Conservation (phyloP, 148 eudicot species). For the Arbutus unedo region DNA sequence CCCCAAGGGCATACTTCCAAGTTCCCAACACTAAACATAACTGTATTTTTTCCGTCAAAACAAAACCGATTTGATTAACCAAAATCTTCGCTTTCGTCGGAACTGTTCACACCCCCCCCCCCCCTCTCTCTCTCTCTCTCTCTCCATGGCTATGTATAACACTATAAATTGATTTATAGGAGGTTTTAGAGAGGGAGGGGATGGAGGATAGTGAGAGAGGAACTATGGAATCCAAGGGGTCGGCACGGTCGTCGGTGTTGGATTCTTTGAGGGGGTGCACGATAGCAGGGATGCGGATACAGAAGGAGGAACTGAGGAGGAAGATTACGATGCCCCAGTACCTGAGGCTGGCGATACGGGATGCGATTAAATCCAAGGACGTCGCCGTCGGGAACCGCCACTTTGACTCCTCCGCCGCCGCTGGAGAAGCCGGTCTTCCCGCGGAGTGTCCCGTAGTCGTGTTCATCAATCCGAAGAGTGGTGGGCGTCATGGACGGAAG, state of each 20-base stretch:
- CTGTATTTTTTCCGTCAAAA: not conserved
- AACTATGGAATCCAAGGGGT: slow-evolving; percentile 28
- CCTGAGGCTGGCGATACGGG: slow-evolving; percentile 50
- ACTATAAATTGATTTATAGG: not conserved
- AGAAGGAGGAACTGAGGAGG: slow-evolving; percentile 43
- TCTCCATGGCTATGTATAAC: no score
- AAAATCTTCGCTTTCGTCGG: not conserved
- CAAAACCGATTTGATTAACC: no score
- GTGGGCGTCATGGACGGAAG: slow-evolving; percentile 75
- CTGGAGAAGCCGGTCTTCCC: slow-evolving; percentile 28
- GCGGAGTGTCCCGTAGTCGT: slow-evolving; percentile 59
- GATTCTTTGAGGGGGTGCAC: slow-evolving; percentile 61
- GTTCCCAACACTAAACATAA: not conserved
- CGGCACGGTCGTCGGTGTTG: slow-evolving; percentile 61
- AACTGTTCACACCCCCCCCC: not conserved
- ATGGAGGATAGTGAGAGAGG: not conserved
- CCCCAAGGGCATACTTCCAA: not conserved
- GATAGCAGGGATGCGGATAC: slow-evolving; percentile 44
- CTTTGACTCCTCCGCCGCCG: slow-evolving; percentile 28
- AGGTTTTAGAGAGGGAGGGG: not conserved
- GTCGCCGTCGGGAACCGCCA: slow-evolving; percentile 10
- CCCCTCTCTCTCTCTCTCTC: not conserved
- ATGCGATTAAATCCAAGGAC: slow-evolving; percentile 50
- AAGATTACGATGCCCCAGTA: slow-evolving; percentile 61
- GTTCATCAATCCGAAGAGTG: slow-evolving; percentile 74